Conservation (phyloP, 176 grass and related monocot genomes). For the Metroxylon sagu region DNA sequence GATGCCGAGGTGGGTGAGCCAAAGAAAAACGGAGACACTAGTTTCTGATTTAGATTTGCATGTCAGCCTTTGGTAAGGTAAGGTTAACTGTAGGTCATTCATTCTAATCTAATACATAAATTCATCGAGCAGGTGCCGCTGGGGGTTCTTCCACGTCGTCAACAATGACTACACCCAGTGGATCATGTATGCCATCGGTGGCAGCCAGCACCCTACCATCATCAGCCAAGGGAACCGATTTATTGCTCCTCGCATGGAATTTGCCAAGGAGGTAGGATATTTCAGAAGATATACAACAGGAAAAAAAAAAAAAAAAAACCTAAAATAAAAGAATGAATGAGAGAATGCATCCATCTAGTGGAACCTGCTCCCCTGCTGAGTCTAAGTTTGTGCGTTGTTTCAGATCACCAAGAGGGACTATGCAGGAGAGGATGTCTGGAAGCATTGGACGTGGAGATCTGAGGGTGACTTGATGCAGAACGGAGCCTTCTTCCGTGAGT, state of each 20-base stretch:
- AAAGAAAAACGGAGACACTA: too few relatives aligned
- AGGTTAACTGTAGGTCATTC: too few relatives aligned
- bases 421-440: conserved; percentile 34
- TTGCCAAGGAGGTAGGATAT: conserved; percentile 38
- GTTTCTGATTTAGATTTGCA: too few relatives aligned
- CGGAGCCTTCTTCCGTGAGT: conserved; percentile 75
- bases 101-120: too few relatives aligned
- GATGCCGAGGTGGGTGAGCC: conserved; percentile 30
- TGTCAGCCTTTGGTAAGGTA: too few relatives aligned
- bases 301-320: too few relatives aligned
- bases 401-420: conserved; percentile 68
- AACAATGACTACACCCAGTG: conserved; percentile 98
- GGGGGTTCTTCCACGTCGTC: conserved; percentile 71
- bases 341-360: too few relatives aligned
- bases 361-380: too few relatives aligned
- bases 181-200: conserved; percentile 78
- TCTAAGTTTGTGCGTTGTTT: too few relatives aligned
- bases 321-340: too few relatives aligned
- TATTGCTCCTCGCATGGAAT: conserved; percentile 20
- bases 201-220: conserved; percentile 62
- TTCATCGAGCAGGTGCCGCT: conserved; percentile 27
- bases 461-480: conserved; percentile 53
- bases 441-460: conserved; percentile 80
- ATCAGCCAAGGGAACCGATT: conserved; percentile 89
- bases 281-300: too few relatives aligned